These are phyloP conservation scores for Lizonia empirigonia DNA, from an alignment of 2,329 filamentous ascomycete genomes.

Conservation along the genomic window DNA sequence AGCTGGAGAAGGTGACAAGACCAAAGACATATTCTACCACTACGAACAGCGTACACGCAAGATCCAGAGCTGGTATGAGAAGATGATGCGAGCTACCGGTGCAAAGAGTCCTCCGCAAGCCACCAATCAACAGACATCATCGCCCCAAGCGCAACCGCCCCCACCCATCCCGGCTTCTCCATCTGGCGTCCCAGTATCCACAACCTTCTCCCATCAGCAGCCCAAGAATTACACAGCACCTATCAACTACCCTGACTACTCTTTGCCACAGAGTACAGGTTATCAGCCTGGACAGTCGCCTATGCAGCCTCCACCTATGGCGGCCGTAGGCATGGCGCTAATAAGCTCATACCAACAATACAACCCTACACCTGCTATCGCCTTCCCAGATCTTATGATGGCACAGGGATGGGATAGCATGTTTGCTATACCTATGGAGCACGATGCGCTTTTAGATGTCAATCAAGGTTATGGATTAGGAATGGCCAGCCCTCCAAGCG, in stretches of 20 bases:
- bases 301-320: constrained; percentile 9
- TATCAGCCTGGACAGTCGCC: constrained; percentile 3
- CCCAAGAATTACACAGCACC: constrained; percentile 13
- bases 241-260: constrained; percentile 13
- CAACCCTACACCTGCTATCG: constrained; percentile 25
- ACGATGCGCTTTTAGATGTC: constrained; percentile 29
- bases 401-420: constrained; percentile 36
- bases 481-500: constrained; percentile 32
- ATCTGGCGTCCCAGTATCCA: constrained; percentile 22
- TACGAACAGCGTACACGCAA: constrained; percentile 36
- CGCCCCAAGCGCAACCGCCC: constrained; percentile 4
- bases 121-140: constrained; percentile 1
- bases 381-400: constrained; percentile 36
- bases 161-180: constrained; percentile 11
- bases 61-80: constrained; percentile 39
- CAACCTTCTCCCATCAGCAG: constrained; percentile 29
- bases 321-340: constrained; percentile 26
- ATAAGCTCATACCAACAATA: constrained; percentile 26
- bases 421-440: constrained; percentile 39
- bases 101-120: constrained; percentile 18
- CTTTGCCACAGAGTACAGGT: constrained; percentile 4
- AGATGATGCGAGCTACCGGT: constrained; percentile 30
- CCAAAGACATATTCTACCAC: constrained; percentile 36
- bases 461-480: constrained; percentile 26
- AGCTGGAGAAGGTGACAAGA: constrained; percentile 27